These are phyloP conservation scores for Mycena latifolia DNA, from an alignment of 768 basidiomycete genomes.

Conservation along the genomic window DNA sequence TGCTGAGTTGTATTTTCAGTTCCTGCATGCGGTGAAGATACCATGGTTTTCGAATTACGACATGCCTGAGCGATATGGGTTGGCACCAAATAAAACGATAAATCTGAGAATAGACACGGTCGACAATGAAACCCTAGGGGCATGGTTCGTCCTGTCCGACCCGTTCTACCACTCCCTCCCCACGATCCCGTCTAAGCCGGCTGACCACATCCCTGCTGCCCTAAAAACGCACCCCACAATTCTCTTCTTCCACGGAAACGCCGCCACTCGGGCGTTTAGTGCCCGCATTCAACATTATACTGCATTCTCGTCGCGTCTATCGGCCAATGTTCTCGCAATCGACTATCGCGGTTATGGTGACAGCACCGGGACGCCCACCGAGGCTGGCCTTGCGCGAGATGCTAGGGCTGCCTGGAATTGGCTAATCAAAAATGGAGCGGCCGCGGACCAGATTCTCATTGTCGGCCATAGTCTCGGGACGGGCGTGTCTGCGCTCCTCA, in stretches of 20 bases:
- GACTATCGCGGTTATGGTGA: slow-evolving; percentile 97
- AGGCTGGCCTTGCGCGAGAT: slow-evolving; percentile 78
- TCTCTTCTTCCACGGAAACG: slow-evolving; percentile 96
- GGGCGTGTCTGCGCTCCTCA: slow-evolving; percentile 65
- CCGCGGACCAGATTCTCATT: slow-evolving; percentile 65
- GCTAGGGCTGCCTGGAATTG: slow-evolving; percentile 83
- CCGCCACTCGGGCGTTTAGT: slow-evolving; percentile 78
- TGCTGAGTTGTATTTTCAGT: slow-evolving; percentile 8
- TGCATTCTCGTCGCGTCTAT: slow-evolving; percentile 72
- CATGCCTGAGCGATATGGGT: slow-evolving; percentile 80
- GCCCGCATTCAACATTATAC: slow-evolving; percentile 79
- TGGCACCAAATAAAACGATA: slow-evolving; percentile 85
- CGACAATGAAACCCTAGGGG: slow-evolving; percentile 86
- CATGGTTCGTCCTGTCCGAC: slow-evolving; percentile 88
- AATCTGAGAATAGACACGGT: slow-evolving; percentile 78
- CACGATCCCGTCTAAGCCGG: slow-evolving; percentile 49
- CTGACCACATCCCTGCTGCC: slow-evolving; percentile 63
- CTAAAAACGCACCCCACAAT: slow-evolving; percentile 75
- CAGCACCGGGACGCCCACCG: slow-evolving; percentile 82
- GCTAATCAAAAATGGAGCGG: slow-evolving; percentile 63
- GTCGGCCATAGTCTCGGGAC: slow-evolving; percentile 86
- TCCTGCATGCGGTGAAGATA: slow-evolving; percentile 70
- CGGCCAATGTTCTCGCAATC: slow-evolving; percentile 83
- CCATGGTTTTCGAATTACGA: slow-evolving; percentile 76
- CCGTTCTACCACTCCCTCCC: slow-evolving; percentile 66